Conservation (phyloP, 2,329 filamentous ascomycete genomes). For the Cryphonectria japonica region DNA sequence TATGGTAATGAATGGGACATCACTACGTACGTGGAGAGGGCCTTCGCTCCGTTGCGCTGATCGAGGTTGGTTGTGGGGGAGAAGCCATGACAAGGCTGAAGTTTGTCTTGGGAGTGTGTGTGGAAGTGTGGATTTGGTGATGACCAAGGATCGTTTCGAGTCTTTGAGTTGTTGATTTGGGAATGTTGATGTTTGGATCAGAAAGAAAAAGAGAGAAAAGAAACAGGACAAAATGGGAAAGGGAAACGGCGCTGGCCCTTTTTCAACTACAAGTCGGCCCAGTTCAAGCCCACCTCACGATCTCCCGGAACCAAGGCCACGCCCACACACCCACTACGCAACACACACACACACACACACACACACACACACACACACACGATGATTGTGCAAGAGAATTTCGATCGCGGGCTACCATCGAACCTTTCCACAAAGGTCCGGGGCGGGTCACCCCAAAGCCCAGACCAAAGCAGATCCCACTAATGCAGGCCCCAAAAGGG, state of each 20-base stretch:
- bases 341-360: background rate
- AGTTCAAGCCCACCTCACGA: background rate
- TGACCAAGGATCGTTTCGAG: background rate
- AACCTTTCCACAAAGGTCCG: background rate
- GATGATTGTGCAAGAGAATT: slow-evolving; percentile 3
- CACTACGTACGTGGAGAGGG: slow-evolving; percentile 15
- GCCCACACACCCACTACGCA: background rate
- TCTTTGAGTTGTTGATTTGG: background rate
- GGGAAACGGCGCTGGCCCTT: slow-evolving; percentile 5
- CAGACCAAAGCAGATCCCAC: slow-evolving; percentile 8
- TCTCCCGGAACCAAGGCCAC: background rate
- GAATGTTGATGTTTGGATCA: background rate
- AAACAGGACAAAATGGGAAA: background rate
- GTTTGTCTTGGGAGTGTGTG: background rate
- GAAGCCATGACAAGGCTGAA: slow-evolving; percentile 20
- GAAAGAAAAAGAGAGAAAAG: background rate
- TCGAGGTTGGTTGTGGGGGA: slow-evolving; percentile 9
- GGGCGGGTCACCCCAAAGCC: slow-evolving; percentile 22
- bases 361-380: background rate
- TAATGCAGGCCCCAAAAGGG: slow-evolving; percentile 14
- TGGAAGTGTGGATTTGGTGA: too few species aligned
- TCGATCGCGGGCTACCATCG: background rate
- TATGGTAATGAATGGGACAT: background rate
- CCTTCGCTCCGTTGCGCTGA: slow-evolving; percentile 15
- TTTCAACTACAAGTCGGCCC: background rate